Base-by-base conservation (phyloP, 1,139 yeast species). In the Barnettozyma hawaiiensis region DNA sequence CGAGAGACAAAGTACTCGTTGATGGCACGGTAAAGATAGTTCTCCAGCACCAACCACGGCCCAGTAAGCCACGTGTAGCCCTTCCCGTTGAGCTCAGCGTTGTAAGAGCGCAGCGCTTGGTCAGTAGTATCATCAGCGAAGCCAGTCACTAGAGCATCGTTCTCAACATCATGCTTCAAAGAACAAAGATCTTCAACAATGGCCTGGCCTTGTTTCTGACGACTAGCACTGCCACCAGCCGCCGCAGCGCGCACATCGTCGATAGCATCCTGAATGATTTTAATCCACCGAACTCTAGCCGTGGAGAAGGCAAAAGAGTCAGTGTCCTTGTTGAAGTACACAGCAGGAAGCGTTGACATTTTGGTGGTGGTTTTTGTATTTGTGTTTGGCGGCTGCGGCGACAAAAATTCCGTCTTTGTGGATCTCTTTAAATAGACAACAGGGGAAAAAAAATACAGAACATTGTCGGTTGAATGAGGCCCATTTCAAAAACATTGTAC, bases 11-110 rank as follows among this genome's bases (percentile, higher is more conserved):
- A 66, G 53, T 67, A 59, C 31, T 66, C 52, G 57, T 81, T 77
- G 44, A 89, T 67, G 45, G 71, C 63, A 47, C 95, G 78, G 65
- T 92, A 92, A 48, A 92, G 61, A 59, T 82, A 82, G 61, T 96
- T 84, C 63, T 94, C 99, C 40, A 85, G 70, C 57, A 72, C 83
- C 44, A 92, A 68, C 99, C 99, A 92, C 16, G 96, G 96, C 1
- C 92, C 95, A n/a, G 81, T 72, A 47, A 71, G 67, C 97, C 97
- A 92, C 16, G 83, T 75, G 49, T 63, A 54, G 38, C 44, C 59
- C 42, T 43, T 62, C 21, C 58, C 54, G 5, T 52, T 59, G 40
- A 77, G 59, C 10, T 70, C 67, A 3, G 68, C 70, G 58, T 84
- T 80, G 59, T 73, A 82, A 7, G 73, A 65, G 14, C 57, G 55